phyloP scores from a whole-genome alignment of 805 yeast genomes.

The Dipodascus geniculatus region DNA sequence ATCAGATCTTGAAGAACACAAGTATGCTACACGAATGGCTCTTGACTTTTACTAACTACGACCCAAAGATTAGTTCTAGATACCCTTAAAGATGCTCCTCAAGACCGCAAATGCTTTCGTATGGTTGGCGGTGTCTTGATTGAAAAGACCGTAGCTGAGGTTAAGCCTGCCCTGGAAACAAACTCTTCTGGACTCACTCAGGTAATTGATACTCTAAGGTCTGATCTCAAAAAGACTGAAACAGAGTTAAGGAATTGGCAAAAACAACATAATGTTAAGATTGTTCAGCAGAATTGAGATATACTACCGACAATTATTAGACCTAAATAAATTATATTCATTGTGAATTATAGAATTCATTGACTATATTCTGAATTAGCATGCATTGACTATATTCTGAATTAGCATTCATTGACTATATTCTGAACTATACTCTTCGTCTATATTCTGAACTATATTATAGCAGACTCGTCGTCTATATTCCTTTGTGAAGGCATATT shows the following conservation, averaged over 20 bases:
- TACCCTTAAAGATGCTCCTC: slow-evolving; percentile 40
- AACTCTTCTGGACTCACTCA: slow-evolving; percentile 39
- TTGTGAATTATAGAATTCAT: no score
- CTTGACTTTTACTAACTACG: slow-evolving; percentile 1
- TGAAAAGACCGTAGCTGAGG: slow-evolving; percentile 72
- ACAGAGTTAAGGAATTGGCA: slow-evolving; percentile 39
- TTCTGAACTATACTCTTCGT: no score
- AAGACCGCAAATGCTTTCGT: slow-evolving; percentile 68
- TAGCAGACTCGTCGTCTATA: not conserved
- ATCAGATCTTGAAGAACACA: slow-evolving; percentile 30
- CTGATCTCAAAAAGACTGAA: slow-evolving; percentile 31
- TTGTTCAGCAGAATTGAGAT: slow-evolving; percentile 23
- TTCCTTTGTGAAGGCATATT: not conserved
- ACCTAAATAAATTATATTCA: no score
- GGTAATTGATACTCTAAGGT: slow-evolving; percentile 29
- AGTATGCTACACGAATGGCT: not conserved
- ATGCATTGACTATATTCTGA: no score
- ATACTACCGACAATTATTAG: not conserved
- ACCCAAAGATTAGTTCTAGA: slow-evolving; percentile 38
- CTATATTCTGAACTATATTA: no score
- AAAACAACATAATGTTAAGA: slow-evolving; percentile 36
- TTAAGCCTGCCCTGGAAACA: slow-evolving; percentile 45
- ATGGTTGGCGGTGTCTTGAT: slow-evolving; percentile 92
- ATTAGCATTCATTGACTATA: no score
- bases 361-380: no score